Conservation (phyloP, 441 rosid species). For the Croton laevigatus region DNA sequence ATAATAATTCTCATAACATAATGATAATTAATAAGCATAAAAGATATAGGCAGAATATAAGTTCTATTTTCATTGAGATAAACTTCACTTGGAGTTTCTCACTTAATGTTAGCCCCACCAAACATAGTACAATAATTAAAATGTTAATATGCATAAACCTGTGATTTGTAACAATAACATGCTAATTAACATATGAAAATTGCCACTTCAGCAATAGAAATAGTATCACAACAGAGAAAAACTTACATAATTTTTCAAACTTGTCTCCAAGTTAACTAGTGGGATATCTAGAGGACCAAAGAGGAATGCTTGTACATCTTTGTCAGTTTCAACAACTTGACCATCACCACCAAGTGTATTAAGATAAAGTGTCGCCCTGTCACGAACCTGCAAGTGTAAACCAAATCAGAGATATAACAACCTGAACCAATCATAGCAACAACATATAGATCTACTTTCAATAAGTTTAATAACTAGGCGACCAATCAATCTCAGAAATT, state of each 20-base stretch:
- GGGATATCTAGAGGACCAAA: constrained; percentile 85
- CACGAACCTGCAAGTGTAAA: constrained; percentile 71
- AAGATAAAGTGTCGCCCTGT: constrained; percentile 94
- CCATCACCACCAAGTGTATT: constrained; percentile 75
- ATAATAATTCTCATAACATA: constrained; percentile 27
- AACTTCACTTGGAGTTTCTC: background rate
- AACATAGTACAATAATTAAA: background rate
- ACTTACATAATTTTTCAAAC: constrained; percentile 87
- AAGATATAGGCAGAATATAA: background rate
- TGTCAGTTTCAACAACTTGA: constrained; percentile 60
- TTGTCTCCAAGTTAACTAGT: constrained; percentile 78
- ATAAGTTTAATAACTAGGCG: background rate
- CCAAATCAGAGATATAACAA: background rate
- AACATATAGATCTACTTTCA: background rate
- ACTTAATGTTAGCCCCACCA: background rate
- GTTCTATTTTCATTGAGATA: too few relatives aligned
- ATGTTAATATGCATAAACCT: background rate
- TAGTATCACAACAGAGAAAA: background rate
- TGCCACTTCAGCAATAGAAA: background rate
- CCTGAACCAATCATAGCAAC: background rate
- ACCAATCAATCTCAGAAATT: background rate
- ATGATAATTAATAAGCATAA: constrained; percentile 6
- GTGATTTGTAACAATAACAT: background rate
- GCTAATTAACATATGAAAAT: background rate
- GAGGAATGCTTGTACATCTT: constrained; percentile 63